These are phyloP conservation scores for Huntiella bhutanensis DNA, from an alignment of 2,329 filamentous ascomycete species.

Conservation along the genomic window DNA sequence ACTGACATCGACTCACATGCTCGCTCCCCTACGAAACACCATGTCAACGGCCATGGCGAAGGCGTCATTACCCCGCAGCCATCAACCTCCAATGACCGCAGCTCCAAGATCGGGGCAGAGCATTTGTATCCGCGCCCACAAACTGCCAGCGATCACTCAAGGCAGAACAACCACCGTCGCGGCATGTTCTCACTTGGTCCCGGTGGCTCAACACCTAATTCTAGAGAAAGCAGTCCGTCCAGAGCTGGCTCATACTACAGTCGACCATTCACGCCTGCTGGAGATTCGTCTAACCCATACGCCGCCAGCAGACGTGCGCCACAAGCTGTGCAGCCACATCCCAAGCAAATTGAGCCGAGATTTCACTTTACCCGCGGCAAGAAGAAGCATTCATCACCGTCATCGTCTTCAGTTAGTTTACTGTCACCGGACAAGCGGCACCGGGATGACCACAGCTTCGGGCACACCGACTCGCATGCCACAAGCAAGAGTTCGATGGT, in stretches of 20 bases:
- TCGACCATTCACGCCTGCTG: slow-evolving; percentile 59
- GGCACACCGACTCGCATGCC: slow-evolving; percentile 15
- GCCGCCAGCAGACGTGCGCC: slow-evolving; percentile 62
- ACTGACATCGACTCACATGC: slow-evolving; percentile 29
- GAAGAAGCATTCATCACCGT: slow-evolving; percentile 44
- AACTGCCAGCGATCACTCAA: slow-evolving; percentile 3
- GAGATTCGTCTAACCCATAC: slow-evolving; percentile 70
- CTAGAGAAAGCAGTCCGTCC: slow-evolving; percentile 45
- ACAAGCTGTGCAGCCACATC: slow-evolving; percentile 40
- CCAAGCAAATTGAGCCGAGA: slow-evolving; percentile 46
- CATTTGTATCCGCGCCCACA: slow-evolving; percentile 13
- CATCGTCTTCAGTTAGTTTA: slow-evolving; percentile 29
- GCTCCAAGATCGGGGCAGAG: slow-evolving; percentile 24
- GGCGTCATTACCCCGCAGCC: slow-evolving; percentile 49
- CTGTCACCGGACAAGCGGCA: slow-evolving; percentile 32
- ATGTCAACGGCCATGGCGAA: slow-evolving; percentile 12
- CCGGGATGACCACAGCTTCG: slow-evolving; percentile 8
- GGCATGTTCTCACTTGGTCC: slow-evolving; percentile 34
- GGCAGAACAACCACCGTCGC: slow-evolving; percentile 26
- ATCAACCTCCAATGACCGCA: slow-evolving; percentile 36
- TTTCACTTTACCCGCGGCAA: slow-evolving; percentile 61
- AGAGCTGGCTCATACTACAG: slow-evolving; percentile 45
- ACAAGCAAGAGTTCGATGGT: slow-evolving; percentile 60
- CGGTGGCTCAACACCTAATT: slow-evolving; percentile 34
- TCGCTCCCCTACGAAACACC: not conserved